These are phyloP conservation scores for Ceratocystis destructans DNA, from an alignment of 2,329 filamentous ascomycete genomes.

Conservation along the genomic window DNA sequence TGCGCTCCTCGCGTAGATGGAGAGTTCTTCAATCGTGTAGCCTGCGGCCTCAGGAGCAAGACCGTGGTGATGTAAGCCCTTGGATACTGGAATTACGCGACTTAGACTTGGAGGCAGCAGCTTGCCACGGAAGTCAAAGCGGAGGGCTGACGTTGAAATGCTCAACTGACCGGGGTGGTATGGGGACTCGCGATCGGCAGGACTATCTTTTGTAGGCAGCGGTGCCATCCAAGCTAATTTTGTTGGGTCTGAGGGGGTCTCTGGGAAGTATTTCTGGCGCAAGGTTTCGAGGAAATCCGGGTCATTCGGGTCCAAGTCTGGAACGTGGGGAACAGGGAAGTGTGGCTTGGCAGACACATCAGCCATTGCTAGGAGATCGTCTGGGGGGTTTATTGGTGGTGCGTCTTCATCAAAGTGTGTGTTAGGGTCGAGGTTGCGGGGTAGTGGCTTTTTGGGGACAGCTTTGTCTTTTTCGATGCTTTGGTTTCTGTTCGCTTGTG, in stretches of 20 bases:
- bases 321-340: conserved; percentile 44
- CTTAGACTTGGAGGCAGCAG: conserved; percentile 66
- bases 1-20: conserved; percentile 63
- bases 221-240: conserved; percentile 84
- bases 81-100: conserved; percentile 57
- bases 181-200: conserved; percentile 54
- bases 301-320: conserved; percentile 70
- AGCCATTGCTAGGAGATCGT: conserved; percentile 32
- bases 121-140: conserved; percentile 76
- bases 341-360: conserved; percentile 37
- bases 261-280: conserved; percentile 87
- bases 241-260: conserved; percentile 68
- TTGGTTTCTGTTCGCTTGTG: not conserved
- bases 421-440: conserved; percentile 20
- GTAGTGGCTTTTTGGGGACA: not conserved
- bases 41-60: conserved; percentile 85
- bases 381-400: conserved; percentile 30
- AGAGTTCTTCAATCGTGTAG: conserved; percentile 81
- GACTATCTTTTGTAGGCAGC: conserved; percentile 47
- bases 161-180: conserved; percentile 68
- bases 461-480: not conserved
- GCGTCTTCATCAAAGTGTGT: conserved; percentile 31
- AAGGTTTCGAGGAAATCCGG: conserved; percentile 72
- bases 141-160: conserved; percentile 61
- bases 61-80: conserved; percentile 85